Base-by-base conservation (phyloP, 805 yeast species). In the Kluyveromyces starmeri region DNA sequence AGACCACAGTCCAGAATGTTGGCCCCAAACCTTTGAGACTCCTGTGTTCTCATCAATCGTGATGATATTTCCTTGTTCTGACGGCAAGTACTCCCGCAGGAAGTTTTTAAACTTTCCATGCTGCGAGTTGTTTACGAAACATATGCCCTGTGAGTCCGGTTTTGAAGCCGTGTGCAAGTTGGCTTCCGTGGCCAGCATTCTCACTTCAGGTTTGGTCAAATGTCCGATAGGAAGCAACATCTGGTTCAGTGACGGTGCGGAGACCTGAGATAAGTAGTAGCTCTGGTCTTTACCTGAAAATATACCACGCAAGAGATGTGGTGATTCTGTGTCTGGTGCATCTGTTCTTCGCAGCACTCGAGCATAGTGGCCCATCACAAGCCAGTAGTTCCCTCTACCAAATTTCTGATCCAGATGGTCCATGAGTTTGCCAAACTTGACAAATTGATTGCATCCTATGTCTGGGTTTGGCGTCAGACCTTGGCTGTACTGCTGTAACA, bases 381-480 rank as follows among this genome's bases (percentile, higher is more conserved):
- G 57, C 94, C 94, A 84, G 78, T 92, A 85, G 25, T 57, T 53
- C 6, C 51, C 54, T 2, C 43, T 27, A 5, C 59, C 59, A 41
- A 67, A 64, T 36, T 57, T 62, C 1, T 43, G 27, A 22, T 65
- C 51, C 23, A 85, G 55, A 48, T 75, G 70, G 12, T 76, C 71
- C 4, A 77, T 57, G 59, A 92, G 65, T 36, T 66, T 69, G 2
- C 98, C 97, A 61, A 92, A 92, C 55, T 92, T 92, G 45, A 92
- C 81, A 52, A 73, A 71, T 39, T 71, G 68, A 56, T 92, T 92
- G 54, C 98, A 92, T 13, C 78, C 75, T 14, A 88, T 78, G 53
- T 92, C 98, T 1, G 98, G 97, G 47, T 92, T 92, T 0, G 98
- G 98, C 1, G 98, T 92, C 27, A 67, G 47, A 0, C 98, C 98